Percentiles rank a stretch among this genome's conserved stretches.
Conservation (phyloP, 2,329 filamentous ascomycete genomes). For the Fusarium sp. region DNA sequence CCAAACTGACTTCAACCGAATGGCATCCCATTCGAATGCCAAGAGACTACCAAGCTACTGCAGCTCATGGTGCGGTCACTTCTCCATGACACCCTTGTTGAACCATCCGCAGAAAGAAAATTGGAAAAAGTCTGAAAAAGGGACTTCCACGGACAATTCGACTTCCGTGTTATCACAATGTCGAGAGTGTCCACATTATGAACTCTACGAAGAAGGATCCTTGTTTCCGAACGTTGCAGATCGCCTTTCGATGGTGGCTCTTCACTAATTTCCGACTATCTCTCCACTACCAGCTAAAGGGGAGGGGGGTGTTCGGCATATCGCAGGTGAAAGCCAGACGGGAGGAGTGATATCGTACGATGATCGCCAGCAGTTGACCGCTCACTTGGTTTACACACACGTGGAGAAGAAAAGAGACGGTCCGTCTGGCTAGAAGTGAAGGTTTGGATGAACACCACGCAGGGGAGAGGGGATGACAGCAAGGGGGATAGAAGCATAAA, state of each 20-base stretch:
- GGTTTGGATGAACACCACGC: slow-evolving; percentile 29
- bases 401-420: slow-evolving; percentile 23
- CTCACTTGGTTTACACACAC: slow-evolving; percentile 15
- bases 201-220: slow-evolving; percentile 1
- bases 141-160: slow-evolving; percentile 29
- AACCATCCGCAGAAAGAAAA: slow-evolving; percentile 2
- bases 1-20: neutral
- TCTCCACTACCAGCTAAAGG: slow-evolving; percentile 22
- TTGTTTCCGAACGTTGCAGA: slow-evolving; percentile 13
- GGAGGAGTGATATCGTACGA: slow-evolving; percentile 29
- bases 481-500: slow-evolving; percentile 19
- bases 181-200: neutral
- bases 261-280: slow-evolving; percentile 39
- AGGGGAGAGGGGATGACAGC: slow-evolving; percentile 6
- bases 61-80: neutral
- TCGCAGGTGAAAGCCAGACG: neutral
- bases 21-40: neutral
- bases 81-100: slow-evolving; percentile 8
- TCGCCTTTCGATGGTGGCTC: slow-evolving; percentile 23
- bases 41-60: neutral
- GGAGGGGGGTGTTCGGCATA: neutral
- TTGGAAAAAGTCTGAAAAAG: neutral
- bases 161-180: slow-evolving; percentile 15
- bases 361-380: slow-evolving; percentile 17
- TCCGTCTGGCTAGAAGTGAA: slow-evolving; percentile 8